Evolutionary conservation across 202 grass and related monocot species (phyloP), one percentile per base, ranked within the genome.

Genomic region (Hordeum pubiflorum): DNA sequence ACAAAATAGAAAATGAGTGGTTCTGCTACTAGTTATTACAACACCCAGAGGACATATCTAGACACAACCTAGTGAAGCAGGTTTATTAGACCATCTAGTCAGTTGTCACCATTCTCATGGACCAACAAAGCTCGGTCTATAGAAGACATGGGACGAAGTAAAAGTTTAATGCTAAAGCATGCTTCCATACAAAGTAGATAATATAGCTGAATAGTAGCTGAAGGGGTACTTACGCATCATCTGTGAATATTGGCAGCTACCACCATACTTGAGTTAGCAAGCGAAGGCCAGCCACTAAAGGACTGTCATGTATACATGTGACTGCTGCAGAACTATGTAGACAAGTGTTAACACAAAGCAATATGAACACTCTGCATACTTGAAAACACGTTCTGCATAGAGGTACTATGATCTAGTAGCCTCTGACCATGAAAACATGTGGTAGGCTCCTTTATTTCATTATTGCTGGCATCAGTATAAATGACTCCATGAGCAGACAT

Each of bases 341-440:
- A 92, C 62, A 40, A 91, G 88, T 52, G 78, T 90, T 77, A 89
- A 58, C 13, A 94, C 75, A 84, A 94, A 97, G 76, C 89, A 92
- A 58, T 86, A 97, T 31, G 89, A 90, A 59, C 94, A 92, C 38
- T 88, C 84, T 29, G 88, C 83, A 44, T 97, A 97, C 76, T 91
- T 97, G 83, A 90, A 90, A 80, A 94, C 89, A 23, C 87, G 87
- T 69, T 97, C 87, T 33, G 89, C 64, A n/a, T 89, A 94, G 10
- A 77, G 81, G 24, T 89, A 65, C 86, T 83, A 78, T 94, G 85
- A 75, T 80, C 85, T 68, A 87, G 94, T n/a, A 83, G 87, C 87
- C 77, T 94, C 29, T 85, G 73, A 60, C 91, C 94, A 86, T 87
- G 85, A 48, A 89, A 94, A 23, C 60, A 26, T 54, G 89, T 90